Evolutionary conservation across 768 basidiomycete species (phyloP).

Genomic region (Paxillus rubicundulus): DNA sequence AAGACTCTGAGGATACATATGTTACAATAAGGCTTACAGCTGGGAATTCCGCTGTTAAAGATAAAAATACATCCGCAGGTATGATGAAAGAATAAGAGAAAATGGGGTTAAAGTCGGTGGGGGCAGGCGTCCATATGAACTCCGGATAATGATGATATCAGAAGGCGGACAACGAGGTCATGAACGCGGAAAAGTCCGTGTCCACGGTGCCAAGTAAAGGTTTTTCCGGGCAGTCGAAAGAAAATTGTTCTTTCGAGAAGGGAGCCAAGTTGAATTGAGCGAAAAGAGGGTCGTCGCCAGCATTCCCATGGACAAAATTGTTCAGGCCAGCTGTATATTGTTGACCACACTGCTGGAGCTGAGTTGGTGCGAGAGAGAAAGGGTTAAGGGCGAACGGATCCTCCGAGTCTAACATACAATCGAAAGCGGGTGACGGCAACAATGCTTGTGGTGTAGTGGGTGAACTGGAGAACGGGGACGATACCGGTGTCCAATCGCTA

Average conservation of each 20-base stretch:
- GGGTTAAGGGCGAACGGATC: conserved; percentile 18
- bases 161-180: conserved; percentile 30
- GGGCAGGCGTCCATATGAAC: not conserved
- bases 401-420: conserved; percentile 21
- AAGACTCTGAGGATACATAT: conserved; percentile 8
- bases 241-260: conserved; percentile 24
- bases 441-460: conserved; percentile 41
- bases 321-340: conserved; percentile 21
- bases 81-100: not conserved
- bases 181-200: conserved; percentile 30
- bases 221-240: conserved; percentile 26
- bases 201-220: conserved; percentile 17
- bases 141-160: conserved; percentile 12
- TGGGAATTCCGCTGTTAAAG: conserved; percentile 13
- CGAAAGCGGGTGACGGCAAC: conserved; percentile 30
- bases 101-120: conserved; percentile 1
- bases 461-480: conserved; percentile 44
- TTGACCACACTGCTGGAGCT: conserved; percentile 12
- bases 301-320: conserved; percentile 17
- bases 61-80: conserved; percentile 29
- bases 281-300: conserved; percentile 13
- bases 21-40: conserved; percentile 22
- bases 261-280: conserved; percentile 19
- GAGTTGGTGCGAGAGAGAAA: conserved; percentile 16
- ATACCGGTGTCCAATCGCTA: conserved; percentile 40